Conservation (phyloP, 371 early-diverging fungal species). For the Lichtheimia hyalospora region DNA sequence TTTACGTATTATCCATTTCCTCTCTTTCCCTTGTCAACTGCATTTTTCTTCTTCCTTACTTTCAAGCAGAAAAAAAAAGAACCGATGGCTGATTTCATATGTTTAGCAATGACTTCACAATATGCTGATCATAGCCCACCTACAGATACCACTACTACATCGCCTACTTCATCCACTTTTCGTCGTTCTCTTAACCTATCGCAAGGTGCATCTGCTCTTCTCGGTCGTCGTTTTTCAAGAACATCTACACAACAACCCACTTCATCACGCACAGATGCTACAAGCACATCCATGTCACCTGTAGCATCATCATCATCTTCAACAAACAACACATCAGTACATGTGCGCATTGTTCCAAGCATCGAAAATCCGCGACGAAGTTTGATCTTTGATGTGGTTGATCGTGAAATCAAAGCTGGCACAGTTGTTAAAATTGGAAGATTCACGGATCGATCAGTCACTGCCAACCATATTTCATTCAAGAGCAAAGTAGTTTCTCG, state of each 20-base stretch:
- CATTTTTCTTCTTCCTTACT: conserved; percentile 1
- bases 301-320: background rate
- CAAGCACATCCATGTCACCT: no score
- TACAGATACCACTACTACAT: background rate
- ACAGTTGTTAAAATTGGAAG: conserved; percentile 72
- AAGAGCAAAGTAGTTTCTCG: conserved; percentile 93
- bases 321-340: conserved; percentile 13
- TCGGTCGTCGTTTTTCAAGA: conserved; percentile 14
- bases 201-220: conserved; percentile 11
- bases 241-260: background rate
- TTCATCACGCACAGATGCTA: background rate
- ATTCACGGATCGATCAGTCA: conserved; percentile 66
- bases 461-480: conserved; percentile 76
- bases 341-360: conserved; percentile 75
- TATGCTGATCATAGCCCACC: conserved; percentile 7
- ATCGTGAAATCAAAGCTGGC: conserved; percentile 69
- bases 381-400: conserved; percentile 77
- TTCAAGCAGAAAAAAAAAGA: background rate
- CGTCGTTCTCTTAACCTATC: conserved; percentile 16
- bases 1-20: background rate
- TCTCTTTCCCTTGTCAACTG: conserved; percentile 3
- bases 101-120: conserved; percentile 18
- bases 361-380: conserved; percentile 66
- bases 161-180: conserved; percentile 6
- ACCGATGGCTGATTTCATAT: conserved; percentile 23